These are phyloP conservation scores for Fonsecaea multimorphosa DNA, from an alignment of 2,329 filamentous ascomycete species.

Conservation along the genomic window DNA sequence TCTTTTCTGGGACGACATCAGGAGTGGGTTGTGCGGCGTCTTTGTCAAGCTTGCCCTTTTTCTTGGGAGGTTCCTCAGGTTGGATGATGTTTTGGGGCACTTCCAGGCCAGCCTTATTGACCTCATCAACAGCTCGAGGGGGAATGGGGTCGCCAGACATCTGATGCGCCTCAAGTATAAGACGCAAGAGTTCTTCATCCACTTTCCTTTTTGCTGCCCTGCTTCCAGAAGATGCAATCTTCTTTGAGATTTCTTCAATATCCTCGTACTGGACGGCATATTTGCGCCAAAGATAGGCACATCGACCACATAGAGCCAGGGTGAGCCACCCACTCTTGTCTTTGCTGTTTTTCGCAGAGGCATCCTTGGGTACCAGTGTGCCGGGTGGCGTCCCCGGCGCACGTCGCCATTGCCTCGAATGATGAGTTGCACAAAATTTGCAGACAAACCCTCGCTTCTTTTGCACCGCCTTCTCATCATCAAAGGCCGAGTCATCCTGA, in stretches of 20 bases:
- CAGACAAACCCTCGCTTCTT: conserved; percentile 87
- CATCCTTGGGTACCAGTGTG: conserved; percentile 70
- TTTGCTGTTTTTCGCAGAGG: conserved; percentile 68
- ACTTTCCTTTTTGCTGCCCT: conserved; percentile 86
- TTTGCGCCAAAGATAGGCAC: conserved; percentile 90
- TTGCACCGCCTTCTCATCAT: conserved; percentile 78
- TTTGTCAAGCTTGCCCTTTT: conserved; percentile 63
- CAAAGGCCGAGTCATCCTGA: conserved; percentile 93
- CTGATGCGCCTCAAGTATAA: conserved; percentile 54
- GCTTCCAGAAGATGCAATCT: conserved; percentile 78
- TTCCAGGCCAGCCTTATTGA: conserved; percentile 50
- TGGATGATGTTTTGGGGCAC: conserved; percentile 44
- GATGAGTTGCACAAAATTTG: conserved; percentile 85
- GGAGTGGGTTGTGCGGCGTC: conserved; percentile 56
- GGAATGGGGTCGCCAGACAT: conserved; percentile 52
- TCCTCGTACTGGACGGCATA: conserved; percentile 97
- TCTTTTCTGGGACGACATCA: conserved; percentile 58
- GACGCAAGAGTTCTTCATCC: conserved; percentile 77
- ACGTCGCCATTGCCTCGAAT: conserved; percentile 87
- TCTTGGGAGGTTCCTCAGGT: conserved; percentile 61
- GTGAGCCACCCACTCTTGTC: conserved; percentile 78
- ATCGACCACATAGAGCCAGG: conserved; percentile 85
- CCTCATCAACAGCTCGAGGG: conserved; percentile 51
- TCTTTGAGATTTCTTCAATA: conserved; percentile 86
- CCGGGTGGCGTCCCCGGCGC: conserved; percentile 79